Evolutionary conservation across 2,329 filamentous ascomycete species (phyloP), one percentile per base, ranked within the genome.

Genomic region (Paecilomyces fulvus): DNA sequence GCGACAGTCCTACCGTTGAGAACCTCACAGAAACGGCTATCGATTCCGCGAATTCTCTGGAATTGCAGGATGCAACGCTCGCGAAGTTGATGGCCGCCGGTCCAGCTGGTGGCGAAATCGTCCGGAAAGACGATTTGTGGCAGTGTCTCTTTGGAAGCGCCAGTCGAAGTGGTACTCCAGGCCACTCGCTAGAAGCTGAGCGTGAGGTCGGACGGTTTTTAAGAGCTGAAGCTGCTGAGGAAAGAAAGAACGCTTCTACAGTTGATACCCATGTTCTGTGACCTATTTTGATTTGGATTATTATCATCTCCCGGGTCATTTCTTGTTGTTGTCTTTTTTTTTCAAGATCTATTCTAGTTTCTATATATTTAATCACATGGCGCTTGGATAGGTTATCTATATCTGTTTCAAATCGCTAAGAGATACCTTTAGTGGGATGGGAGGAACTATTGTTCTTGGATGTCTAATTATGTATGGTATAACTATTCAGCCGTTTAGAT

Each of bases 1-100:
- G 49, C 49, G 59, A 54, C 54, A 63, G 49, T 52, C 50, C 20
- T 37, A 54, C 55, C 50, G 31, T 57, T 33, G 58, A 59, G n/a
- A 80, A 55, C 56, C 66, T 67, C 60, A 85, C 56, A 68, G 84
- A 62, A 82, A 89, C 66, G 74, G 80, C 59, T 79, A 80, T 97
- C 12, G 92, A 96, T 60, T 85, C 82, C 12, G 92, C 92, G 1
- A 95, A 97, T 67, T 90, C 90, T 3, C 75, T 89, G 50, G 90
- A 96, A 72, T 72, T 96, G 63, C 84, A 95, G 72, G 81, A 88
- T 59, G 88, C 87, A 6, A 79, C 83, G 0, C 72, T 95, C 33
- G 81, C 82, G 0, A 86, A 83, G 62, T 71, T 96, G 56, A 83
- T 96, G 73, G 83, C 80, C 43, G 86, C 86, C 61, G 83, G 85